phyloP scores from a whole-genome alignment of 2,329 filamentous ascomycete genomes.

The Torrubiella hemipterigena region DNA sequence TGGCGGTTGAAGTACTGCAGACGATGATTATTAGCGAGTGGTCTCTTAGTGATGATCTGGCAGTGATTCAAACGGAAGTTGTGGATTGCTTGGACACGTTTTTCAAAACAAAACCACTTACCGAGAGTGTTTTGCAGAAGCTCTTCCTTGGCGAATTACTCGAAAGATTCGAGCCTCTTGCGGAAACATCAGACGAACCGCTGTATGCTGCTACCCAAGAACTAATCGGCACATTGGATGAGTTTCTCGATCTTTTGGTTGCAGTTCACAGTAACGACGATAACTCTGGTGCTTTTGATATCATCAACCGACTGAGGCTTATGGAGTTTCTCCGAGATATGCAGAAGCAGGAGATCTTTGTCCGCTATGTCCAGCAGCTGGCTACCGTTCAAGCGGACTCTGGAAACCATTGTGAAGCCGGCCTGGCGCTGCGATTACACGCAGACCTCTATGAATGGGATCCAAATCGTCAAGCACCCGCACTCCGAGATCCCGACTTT shows the following conservation, averaged over 20 bases:
- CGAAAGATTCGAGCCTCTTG: constrained; percentile 63
- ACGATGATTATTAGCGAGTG: constrained; percentile 99
- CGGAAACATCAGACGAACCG: constrained; percentile 54
- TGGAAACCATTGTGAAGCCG: constrained; percentile 76
- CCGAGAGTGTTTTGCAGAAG: constrained; percentile 83
- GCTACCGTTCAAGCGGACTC: constrained; percentile 64
- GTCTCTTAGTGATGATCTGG: constrained; percentile 86
- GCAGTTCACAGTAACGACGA: constrained; percentile 73
- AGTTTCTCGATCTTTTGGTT: constrained; percentile 81
- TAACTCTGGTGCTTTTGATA: constrained; percentile 62
- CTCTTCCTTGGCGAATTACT: constrained; percentile 81
- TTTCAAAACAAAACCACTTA: constrained; percentile 81
- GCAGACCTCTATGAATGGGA: constrained; percentile 93
- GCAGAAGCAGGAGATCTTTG: constrained; percentile 94
- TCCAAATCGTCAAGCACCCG: constrained; percentile 50
- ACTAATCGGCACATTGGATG: constrained; percentile 74
- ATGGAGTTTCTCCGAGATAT: constrained; percentile 97
- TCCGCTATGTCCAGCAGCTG: constrained; percentile 89
- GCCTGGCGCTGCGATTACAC: constrained; percentile 77
- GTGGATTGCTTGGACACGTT: constrained; percentile 85
- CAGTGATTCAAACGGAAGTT: constrained; percentile 87
- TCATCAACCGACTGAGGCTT: constrained; percentile 77
- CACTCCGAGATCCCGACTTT: constrained; percentile 63
- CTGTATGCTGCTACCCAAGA: constrained; percentile 66
- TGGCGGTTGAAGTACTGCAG: constrained; percentile 86